These are phyloP conservation scores for Rubia yunnanensis DNA, from an alignment of 257 asterid species.

Conservation along the genomic window DNA sequence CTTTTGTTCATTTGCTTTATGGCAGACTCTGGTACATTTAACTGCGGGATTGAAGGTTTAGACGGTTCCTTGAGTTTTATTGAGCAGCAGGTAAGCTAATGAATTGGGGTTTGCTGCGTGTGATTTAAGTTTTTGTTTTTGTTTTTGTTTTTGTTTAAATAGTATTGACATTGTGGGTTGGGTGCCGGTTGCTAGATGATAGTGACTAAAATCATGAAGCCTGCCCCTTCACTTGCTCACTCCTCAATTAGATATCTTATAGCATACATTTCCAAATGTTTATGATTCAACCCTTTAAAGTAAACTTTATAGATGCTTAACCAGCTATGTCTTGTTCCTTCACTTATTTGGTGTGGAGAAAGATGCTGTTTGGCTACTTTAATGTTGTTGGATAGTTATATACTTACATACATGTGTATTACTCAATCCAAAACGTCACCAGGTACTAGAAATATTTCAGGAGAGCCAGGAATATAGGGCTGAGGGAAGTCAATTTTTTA, in stretches of 20 bases:
- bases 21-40: slow-evolving; percentile 52
- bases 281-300: neutral
- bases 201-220: neutral
- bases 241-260: neutral
- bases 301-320: no score
- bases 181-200: neutral
- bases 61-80: slow-evolving; percentile 41
- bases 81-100: slow-evolving; percentile 47
- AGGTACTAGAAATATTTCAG: neutral
- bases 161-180: neutral
- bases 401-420: neutral
- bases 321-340: neutral
- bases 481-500: neutral
- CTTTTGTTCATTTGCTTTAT: neutral
- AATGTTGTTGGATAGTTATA: neutral
- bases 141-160: neutral
- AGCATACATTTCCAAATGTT: neutral
- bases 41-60: slow-evolving; percentile 51
- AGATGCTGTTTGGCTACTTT: neutral
- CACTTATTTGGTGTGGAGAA: neutral
- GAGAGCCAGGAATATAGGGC: neutral
- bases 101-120: neutral
- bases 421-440: neutral
- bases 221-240: neutral
- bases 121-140: neutral